Base-by-base conservation (phyloP, 305 asterid genomes). In the Solanum hybrid region DNA sequence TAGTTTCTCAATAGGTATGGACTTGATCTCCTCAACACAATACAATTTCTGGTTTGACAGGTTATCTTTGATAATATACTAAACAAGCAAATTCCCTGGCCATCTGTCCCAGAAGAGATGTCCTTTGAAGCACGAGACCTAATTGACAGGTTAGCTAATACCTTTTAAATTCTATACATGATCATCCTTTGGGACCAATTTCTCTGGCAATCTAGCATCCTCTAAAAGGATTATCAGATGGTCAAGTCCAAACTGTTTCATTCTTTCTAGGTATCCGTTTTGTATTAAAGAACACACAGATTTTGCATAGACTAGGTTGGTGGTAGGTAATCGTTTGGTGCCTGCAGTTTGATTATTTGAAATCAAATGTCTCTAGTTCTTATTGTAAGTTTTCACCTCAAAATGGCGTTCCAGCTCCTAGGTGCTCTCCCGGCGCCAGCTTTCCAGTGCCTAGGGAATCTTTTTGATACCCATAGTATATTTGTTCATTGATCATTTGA, bases 41-140 rank as follows among this genome's bases (percentile, higher is more conserved):
- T 51, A 85, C 76, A 32, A n/a, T 85, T 87, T 90, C 82, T 90
- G 93, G 82, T 60, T 93, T 89, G 90, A 73, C 97, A 96, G 99
- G 91, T 90, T 89, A 95, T 96, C 89, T 96, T 96, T 80, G 95
- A 95, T 94, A 96, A 96, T 90, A 95, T 96, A 87, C 98, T 96
- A 42, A 96, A 95, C 94, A 93, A 96, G 92, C 93, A 94, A 91
- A 92, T 96, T 77, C 99, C 98, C 88, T 96, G 98, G 99, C 98
- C 99, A 81, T 93, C 95, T 87, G 92, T 95, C 93, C 98, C 99
- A 14, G 88, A 86, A 51, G 95, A 95, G 89, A 96, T 96, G 97
- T 94, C 98, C 85, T 90, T 86, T 87, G 98, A 94, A 88, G 96
- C 96, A 84, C 95, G 93, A 93, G 97, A 96, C 94, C 91, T 96